Conservation (phyloP, 2,329 filamentous ascomycete genomes). For the Beauveria varroae region DNA sequence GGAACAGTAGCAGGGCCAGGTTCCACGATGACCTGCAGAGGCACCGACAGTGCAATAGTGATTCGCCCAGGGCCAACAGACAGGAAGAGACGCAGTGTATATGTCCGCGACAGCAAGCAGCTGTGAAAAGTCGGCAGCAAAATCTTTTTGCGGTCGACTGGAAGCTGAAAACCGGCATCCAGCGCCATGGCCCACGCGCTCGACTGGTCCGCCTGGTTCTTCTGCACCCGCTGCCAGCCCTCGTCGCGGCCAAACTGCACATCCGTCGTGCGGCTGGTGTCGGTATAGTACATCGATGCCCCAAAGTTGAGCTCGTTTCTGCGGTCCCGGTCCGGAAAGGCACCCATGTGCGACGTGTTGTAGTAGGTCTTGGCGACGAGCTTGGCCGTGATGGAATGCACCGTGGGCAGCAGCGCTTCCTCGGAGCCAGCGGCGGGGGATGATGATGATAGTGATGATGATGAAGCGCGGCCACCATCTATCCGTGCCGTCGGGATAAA, state of each 20-base stretch:
- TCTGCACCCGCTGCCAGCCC: background rate
- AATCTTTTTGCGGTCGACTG: background rate
- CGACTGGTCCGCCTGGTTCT: background rate
- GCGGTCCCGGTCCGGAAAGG: background rate
- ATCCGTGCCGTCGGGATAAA: background rate
- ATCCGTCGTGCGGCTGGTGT: background rate
- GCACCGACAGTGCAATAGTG: background rate
- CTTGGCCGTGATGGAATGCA: background rate
- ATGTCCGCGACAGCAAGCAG: slow-evolving; percentile 7
- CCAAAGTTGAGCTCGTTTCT: background rate
- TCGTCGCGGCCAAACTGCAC: background rate
- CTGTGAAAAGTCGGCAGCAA: slow-evolving; percentile 2
- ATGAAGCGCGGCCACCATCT: too few relatives aligned
- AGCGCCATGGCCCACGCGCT: background rate
- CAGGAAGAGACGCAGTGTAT: background rate
- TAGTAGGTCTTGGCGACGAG: slow-evolving; percentile 3
- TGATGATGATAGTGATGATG: too few relatives aligned
- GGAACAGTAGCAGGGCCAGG: background rate
- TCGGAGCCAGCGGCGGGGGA: background rate
- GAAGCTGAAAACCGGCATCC: background rate
- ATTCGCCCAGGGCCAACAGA: background rate
- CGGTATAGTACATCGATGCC: background rate
- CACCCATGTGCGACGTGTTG: background rate
- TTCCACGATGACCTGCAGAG: background rate
- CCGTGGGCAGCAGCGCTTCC: background rate